These are phyloP conservation scores for Verticillium albo-atrum DNA, from an alignment of 2,329 filamentous ascomycete species.

Conservation along the genomic window DNA sequence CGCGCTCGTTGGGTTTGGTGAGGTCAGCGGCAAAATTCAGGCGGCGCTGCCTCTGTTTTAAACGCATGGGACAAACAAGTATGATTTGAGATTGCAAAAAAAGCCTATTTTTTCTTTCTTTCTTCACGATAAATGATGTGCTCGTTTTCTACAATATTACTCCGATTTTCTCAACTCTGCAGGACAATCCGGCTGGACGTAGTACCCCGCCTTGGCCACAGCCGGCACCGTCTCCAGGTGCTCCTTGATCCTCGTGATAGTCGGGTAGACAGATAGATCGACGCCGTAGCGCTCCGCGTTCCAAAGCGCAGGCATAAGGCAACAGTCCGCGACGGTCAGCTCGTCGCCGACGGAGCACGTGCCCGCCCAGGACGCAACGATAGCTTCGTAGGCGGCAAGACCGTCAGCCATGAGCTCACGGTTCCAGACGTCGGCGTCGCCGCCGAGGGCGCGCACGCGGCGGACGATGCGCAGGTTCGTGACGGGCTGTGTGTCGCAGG, in stretches of 20 bases:
- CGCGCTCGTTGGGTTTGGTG: conserved; percentile 70
- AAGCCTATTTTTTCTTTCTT: background rate
- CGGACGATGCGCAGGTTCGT: conserved; percentile 53
- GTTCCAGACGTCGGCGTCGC: conserved; percentile 44
- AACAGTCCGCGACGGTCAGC: conserved; percentile 54
- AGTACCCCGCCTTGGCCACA: conserved; percentile 49
- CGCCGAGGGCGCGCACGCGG: conserved; percentile 38
- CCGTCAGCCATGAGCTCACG: conserved; percentile 45
- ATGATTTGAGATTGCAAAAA: background rate
- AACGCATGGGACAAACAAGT: background rate
- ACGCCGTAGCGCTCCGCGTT: conserved; percentile 51
- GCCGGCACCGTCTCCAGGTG: conserved; percentile 43
- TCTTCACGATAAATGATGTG: background rate
- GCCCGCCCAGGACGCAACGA: conserved; percentile 34
- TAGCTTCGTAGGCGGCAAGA: conserved; percentile 50
- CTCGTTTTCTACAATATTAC: background rate
- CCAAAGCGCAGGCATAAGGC: conserved; percentile 54
- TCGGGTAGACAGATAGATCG: conserved; percentile 43
- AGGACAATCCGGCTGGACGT: conserved; percentile 45
- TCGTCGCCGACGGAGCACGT: conserved; percentile 51
- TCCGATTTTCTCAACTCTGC: conserved; percentile 14
- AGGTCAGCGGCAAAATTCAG: conserved; percentile 60
- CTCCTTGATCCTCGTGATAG: conserved; percentile 38
- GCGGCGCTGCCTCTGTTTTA: conserved; percentile 25
- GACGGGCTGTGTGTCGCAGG: conserved; percentile 54